Base-by-base conservation (phyloP, 208 protist genomes). In the Trypanosoma rangeli region DNA sequence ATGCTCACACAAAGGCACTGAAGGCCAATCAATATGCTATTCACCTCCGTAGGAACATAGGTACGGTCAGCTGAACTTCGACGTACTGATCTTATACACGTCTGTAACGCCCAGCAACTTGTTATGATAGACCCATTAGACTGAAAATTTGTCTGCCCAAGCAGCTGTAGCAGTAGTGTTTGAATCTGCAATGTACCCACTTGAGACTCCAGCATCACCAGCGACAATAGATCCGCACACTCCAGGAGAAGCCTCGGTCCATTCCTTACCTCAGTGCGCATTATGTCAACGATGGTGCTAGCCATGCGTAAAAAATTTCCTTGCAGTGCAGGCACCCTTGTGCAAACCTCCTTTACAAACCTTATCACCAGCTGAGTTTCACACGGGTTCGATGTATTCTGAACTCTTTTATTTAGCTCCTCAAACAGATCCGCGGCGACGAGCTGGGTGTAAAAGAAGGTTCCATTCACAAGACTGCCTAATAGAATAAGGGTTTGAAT, bases 81-180 rank as follows among this genome's bases (percentile, higher is more conserved):
- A 3, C 50, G 57, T 15, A 70, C 44, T 44, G 39, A 33, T n/a
- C 35, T 39, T 39, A 70, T 53, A 59, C 61, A 70, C 3, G 58
- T 68, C 58, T 76, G 71, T 50, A 76, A 37, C 33, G 35, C 64
- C 71, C 71, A 76, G 48, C 71, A 76, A 22, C 71, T 64, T 3
- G 57, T 55, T 39, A 68, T 55, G 46, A 76, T 48, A 24, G 71
- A 76, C 29, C 29, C 49, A 59, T n/a, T 61, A 13, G 33, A 55
- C 10, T 54, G 24, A 60, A 76, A 76, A 46, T 70, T 42, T 5
- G 37, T 61, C 15, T 54, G 9, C n/a, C 26, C 59, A 44, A 76
- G 12, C 53, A 64, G 16, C 31, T 54, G 29, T 44, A 64, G 31
- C n/a, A 76, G 31, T 52, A 5, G 18, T 37, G 8, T 16, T 39